Evolutionary conservation across 1,284 basidiomycete species (phyloP).

Genomic region (Puccinia coronata): DNA sequence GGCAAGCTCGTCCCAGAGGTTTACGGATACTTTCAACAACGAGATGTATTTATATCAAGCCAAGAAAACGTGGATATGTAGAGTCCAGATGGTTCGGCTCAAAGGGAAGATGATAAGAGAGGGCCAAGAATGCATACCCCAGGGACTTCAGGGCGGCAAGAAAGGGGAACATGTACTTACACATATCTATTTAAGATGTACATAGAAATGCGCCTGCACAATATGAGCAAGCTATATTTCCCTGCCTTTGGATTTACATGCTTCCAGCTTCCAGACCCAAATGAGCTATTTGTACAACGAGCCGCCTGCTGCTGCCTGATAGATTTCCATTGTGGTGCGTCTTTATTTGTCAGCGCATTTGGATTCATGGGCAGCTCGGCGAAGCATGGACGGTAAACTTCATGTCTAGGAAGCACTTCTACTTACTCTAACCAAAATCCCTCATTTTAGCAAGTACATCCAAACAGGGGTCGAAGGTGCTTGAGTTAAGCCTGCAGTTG

Average conservation of each 20-base stretch:
- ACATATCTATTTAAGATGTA: too few relatives aligned
- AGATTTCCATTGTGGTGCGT: not conserved
- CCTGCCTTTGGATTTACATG: constrained; percentile 9
- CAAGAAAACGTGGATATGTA: not conserved
- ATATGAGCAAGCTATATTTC: constrained; percentile 8
- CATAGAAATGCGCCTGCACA: not conserved
- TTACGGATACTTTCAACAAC: not conserved
- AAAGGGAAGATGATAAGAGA: not conserved
- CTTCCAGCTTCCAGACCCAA: not conserved
- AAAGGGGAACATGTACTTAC: constrained; percentile 18
- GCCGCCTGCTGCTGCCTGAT: not conserved
- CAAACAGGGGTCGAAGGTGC: not conserved
- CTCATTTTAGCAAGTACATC: not conserved
- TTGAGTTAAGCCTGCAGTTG: not conserved
- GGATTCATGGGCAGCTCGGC: constrained; percentile 1
- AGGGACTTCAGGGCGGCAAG: constrained; percentile 5
- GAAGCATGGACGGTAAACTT: not conserved
- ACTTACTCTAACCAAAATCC: not conserved
- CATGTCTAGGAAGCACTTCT: not conserved
- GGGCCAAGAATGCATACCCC: not conserved
- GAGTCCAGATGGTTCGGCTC: not conserved
- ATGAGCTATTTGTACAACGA: not conserved
- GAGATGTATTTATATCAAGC: too few relatives aligned
- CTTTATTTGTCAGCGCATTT: not conserved
- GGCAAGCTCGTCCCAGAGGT: not conserved